Percentiles rank a stretch among this genome's conserved stretches.
phyloP scores from a whole-genome alignment of 208 protist genomes.

The Trypanosoma scelopori region DNA sequence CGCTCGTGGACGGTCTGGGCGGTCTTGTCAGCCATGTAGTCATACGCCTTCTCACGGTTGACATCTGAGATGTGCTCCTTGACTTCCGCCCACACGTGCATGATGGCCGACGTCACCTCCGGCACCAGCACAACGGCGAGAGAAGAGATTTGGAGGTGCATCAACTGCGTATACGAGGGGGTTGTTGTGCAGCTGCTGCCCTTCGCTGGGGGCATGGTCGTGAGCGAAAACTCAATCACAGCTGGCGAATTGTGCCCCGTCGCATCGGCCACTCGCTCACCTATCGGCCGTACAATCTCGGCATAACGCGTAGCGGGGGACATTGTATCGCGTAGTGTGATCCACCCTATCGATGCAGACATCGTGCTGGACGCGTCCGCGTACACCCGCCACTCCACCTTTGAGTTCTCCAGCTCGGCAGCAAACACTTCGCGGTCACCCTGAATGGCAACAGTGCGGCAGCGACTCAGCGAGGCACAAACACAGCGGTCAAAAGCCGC shows the following conservation, averaged over 20 bases:
- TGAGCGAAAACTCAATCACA: slow-evolving; percentile 23
- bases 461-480: slow-evolving; percentile 12
- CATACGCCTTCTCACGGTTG: slow-evolving; percentile 70
- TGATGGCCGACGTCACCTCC: slow-evolving; percentile 52
- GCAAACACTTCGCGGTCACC: slow-evolving; percentile 47
- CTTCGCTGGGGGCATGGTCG: neutral
- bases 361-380: slow-evolving; percentile 39
- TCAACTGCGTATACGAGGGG: slow-evolving; percentile 40
- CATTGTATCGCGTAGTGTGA: slow-evolving; percentile 53
- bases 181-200: neutral
- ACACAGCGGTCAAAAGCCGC: neutral
- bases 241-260: neutral
- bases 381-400: slow-evolving; percentile 30
- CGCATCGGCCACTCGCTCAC: slow-evolving; percentile 16
- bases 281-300: slow-evolving; percentile 45
- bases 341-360: slow-evolving; percentile 39
- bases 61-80: slow-evolving; percentile 56
- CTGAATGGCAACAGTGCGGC: slow-evolving; percentile 27
- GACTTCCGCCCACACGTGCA: slow-evolving; percentile 42
- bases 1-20: slow-evolving; percentile 18
- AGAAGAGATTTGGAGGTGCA: slow-evolving; percentile 49
- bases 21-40: slow-evolving; percentile 51
- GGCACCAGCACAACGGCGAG: slow-evolving; percentile 64
- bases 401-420: slow-evolving; percentile 32
- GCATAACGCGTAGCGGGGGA: slow-evolving; percentile 39